Conservation (phyloP, 345 rosid genomes). For the thale cress (Arabidopsis thaliana) region DNA sequence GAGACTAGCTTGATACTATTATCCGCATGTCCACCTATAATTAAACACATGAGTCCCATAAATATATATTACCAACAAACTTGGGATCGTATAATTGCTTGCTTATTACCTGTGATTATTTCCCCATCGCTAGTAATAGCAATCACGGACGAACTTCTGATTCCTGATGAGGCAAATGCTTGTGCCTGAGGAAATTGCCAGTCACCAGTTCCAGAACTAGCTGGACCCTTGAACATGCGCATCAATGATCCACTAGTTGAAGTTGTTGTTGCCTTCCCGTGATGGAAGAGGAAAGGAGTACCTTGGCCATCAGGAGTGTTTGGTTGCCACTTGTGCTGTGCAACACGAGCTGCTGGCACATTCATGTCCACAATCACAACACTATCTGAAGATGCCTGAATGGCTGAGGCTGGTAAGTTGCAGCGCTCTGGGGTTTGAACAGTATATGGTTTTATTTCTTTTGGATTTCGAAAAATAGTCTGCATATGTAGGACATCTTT, state of each 20-base stretch:
- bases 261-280: conserved; percentile 70
- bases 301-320: conserved; percentile 98
- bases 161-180: conserved; percentile 87
- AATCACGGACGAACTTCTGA: conserved; percentile 79
- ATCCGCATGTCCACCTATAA: conserved; percentile 91
- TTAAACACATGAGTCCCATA: conserved; percentile 13
- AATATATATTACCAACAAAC: conserved; percentile 25
- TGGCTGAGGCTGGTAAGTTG: conserved; percentile 95
- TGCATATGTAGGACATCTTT: conserved; percentile 89
- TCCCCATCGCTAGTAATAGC: conserved; percentile 80
- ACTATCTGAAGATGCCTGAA: conserved; percentile 85
- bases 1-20: conserved; percentile 87
- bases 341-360: conserved; percentile 93
- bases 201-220: conserved; percentile 64
- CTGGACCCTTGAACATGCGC: conserved; percentile 92
- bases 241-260: conserved; percentile 74
- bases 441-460: conserved; percentile 74
- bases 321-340: conserved; percentile 95
- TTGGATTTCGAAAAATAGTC: conserved; percentile 95
- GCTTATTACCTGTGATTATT: conserved; percentile 74
- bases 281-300: conserved; percentile 91
- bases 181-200: conserved; percentile 89
- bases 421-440: conserved; percentile 87
- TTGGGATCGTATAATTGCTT: conserved; percentile 12
- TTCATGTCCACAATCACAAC: conserved; percentile 76